These are phyloP conservation scores for Coix lacrymajobi DNA, from an alignment of 176 grass and related monocot genomes.

Conservation along the genomic window DNA sequence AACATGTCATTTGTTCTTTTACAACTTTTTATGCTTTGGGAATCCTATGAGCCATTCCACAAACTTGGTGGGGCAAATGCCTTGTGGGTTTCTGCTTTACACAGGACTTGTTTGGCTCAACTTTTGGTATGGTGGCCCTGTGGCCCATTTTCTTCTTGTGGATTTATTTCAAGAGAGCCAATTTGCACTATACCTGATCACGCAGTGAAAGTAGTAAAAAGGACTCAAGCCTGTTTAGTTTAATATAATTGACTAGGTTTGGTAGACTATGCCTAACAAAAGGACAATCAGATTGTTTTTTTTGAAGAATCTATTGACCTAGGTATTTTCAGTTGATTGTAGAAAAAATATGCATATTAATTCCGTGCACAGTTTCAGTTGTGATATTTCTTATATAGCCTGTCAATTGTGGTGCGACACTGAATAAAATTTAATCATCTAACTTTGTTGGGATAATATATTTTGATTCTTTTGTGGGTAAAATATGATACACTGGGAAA, in stretches of 20 bases:
- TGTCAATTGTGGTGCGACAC: not conserved
- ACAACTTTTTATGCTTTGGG: conserved; percentile 23
- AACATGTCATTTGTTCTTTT: conserved; percentile 28
- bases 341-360: not conserved
- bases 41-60: conserved; percentile 35
- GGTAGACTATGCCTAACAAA: not conserved
- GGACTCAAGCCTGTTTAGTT: not conserved
- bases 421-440: not conserved
- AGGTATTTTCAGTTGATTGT: not conserved
- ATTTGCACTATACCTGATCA: not conserved
- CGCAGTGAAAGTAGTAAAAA: not conserved
- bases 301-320: not conserved
- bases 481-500: not conserved
- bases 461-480: not conserved
- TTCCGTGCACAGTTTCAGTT: not conserved
- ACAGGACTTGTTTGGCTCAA: conserved; percentile 13
- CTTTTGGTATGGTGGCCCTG: not conserved
- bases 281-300: not conserved
- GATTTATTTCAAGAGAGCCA: not conserved
- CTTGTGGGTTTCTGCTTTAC: conserved; percentile 20
- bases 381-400: not conserved
- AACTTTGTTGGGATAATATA: not conserved
- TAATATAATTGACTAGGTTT: not conserved
- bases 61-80: conserved; percentile 14
- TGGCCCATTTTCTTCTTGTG: not conserved